Conservation (phyloP, 2,329 filamentous ascomycete genomes). For the Phaeomoniella chlamydospora region DNA sequence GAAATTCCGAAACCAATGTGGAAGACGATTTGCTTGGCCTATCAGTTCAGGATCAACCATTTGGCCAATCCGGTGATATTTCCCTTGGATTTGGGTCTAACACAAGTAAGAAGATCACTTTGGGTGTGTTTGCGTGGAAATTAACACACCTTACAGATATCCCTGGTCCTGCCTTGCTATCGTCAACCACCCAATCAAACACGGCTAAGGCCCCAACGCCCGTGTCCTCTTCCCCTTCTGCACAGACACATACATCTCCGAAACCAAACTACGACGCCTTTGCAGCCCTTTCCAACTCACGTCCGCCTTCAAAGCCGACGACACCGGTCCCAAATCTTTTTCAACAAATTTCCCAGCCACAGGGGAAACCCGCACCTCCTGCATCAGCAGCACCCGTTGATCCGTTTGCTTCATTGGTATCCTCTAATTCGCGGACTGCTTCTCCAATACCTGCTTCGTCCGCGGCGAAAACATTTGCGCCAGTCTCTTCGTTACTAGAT, state of each 20-base stretch:
- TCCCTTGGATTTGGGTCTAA: constrained; percentile 65
- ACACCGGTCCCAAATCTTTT: constrained; percentile 30
- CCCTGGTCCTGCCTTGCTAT: constrained; percentile 48
- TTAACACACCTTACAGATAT: constrained; percentile 31
- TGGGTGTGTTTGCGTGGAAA: constrained; percentile 11
- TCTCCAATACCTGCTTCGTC: constrained; percentile 17
- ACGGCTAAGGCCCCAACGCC: constrained; percentile 10
- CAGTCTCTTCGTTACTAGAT: constrained; percentile 8
- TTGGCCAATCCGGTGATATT: constrained; percentile 66
- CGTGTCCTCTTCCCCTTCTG: constrained; percentile 14
- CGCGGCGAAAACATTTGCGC: constrained; percentile 7
- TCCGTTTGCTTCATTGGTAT: constrained; percentile 46
- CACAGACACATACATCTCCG: constrained; percentile 27
- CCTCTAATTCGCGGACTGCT: constrained; percentile 33
- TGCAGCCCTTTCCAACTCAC: constrained; percentile 32
- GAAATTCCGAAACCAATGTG: constrained; percentile 41
- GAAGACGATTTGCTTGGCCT: constrained; percentile 87
- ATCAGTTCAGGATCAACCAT: constrained; percentile 59
- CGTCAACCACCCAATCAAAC: constrained; percentile 25
- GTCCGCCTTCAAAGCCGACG: constrained; percentile 31
- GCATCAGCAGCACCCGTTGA: constrained; percentile 31
- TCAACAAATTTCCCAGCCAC: constrained; percentile 18
- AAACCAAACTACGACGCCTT: constrained; percentile 45
- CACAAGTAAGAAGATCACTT: constrained; percentile 37
- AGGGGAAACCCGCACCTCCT: constrained; percentile 15